A percentile compares a stretch with the other conserved stretches of the same genome.
Evolutionary conservation across 2,329 filamentous ascomycete genomes (phyloP).

Genomic region (Pyrenochaeta sp.): DNA sequence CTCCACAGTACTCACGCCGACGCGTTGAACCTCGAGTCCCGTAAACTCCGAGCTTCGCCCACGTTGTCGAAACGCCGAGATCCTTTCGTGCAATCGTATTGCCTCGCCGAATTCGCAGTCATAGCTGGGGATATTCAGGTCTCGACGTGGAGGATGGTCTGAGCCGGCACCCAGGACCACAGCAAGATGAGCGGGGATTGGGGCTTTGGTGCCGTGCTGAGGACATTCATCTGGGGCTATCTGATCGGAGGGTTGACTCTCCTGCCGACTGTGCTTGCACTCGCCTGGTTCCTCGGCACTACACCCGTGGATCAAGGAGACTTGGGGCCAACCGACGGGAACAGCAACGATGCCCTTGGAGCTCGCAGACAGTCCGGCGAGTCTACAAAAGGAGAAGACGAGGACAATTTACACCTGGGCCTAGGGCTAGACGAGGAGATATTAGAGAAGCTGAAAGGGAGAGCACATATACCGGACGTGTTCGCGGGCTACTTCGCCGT

Average conservation of each 20-base stretch:
- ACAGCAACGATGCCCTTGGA: neutral
- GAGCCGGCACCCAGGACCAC: constrained; percentile 17
- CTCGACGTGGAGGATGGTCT: constrained; percentile 22
- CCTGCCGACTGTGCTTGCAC: constrained; percentile 20
- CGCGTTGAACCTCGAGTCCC: constrained; percentile 11
- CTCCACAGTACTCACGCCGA: constrained; percentile 18
- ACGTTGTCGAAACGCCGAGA: neutral
- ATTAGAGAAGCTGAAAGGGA: constrained; percentile 30
- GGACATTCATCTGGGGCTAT: constrained; percentile 37
- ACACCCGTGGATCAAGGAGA: constrained; percentile 14
- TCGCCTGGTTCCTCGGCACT: constrained; percentile 30
- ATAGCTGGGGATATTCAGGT: neutral
- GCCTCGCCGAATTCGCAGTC: neutral
- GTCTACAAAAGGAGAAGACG: constrained; percentile 15
- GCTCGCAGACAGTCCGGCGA: constrained; percentile 19
- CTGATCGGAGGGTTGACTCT: constrained; percentile 33
- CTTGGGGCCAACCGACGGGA: too few species aligned
- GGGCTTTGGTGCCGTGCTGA: constrained; percentile 31
- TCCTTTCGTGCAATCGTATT: neutral
- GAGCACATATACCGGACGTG: constrained; percentile 72
- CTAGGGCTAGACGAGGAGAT: constrained; percentile 31
- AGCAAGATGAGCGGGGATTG: constrained; percentile 37
- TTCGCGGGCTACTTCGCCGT: constrained; percentile 95
- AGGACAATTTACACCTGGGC: constrained; percentile 24
- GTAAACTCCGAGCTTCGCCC: constrained; percentile 6